Conservation (phyloP, 306 rosid species). For the Macrotyloma uniflorum region DNA sequence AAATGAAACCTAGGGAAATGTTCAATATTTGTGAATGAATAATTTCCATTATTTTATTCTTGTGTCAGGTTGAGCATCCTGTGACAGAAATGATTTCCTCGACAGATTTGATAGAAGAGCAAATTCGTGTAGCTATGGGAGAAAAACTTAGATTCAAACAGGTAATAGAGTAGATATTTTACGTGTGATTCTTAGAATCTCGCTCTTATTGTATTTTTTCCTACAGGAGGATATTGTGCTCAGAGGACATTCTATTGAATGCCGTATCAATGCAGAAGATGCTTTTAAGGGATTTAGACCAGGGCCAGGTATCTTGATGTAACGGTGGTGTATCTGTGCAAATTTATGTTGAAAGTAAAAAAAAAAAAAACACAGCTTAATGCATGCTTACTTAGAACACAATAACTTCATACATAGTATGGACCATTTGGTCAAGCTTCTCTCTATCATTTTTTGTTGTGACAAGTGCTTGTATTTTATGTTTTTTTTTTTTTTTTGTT, state of each 20-base stretch:
- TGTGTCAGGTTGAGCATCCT: slow-evolving; percentile 92
- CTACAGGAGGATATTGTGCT: slow-evolving; percentile 92
- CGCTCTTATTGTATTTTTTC: slow-evolving; percentile 33
- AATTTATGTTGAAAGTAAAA: background rate
- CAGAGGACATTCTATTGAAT: slow-evolving; percentile 96
- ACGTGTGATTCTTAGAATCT: slow-evolving; percentile 27
- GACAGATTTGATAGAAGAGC: slow-evolving; percentile 94
- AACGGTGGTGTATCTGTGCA: slow-evolving; percentile 33
- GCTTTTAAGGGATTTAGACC: slow-evolving; percentile 97
- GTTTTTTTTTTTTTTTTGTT: background rate
- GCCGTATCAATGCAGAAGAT: slow-evolving; percentile 98
- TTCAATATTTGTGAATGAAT: slow-evolving; percentile 24
- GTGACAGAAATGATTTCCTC: slow-evolving; percentile 99
- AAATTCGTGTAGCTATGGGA: slow-evolving; percentile 93
- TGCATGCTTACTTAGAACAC: slow-evolving; percentile 14
- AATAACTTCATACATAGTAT: background rate
- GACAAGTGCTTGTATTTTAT: slow-evolving; percentile 21
- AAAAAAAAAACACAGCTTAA: background rate
- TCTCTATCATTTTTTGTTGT: slow-evolving; percentile 4
- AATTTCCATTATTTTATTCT: slow-evolving; percentile 1
- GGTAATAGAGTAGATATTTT: slow-evolving; percentile 53
- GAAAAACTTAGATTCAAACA: slow-evolving; percentile 82
- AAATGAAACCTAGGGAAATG: background rate
- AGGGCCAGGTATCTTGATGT: slow-evolving; percentile 79
- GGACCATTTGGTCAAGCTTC: slow-evolving; percentile 19